phyloP scores from a whole-genome alignment of 2,329 filamentous ascomycete species.

The Venturia nashicola region DNA sequence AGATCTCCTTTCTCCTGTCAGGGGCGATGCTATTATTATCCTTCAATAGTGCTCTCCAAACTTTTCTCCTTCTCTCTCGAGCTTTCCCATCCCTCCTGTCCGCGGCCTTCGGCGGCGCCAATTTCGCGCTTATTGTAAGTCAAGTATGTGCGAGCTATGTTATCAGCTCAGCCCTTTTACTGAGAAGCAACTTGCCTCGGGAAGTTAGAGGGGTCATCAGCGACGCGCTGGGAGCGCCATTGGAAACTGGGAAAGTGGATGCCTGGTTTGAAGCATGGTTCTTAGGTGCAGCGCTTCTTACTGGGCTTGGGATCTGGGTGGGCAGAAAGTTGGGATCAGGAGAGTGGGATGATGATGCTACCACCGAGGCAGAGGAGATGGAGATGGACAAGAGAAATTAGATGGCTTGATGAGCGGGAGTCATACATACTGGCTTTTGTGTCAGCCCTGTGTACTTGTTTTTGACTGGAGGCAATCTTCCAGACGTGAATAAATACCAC shows the following conservation, averaged over 20 bases:
- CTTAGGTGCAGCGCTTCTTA: conserved; percentile 52
- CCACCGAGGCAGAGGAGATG: conserved; percentile 34
- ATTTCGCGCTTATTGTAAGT: conserved; percentile 60
- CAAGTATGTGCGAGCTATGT: conserved; percentile 80
- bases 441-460: not conserved
- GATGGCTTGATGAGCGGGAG: not conserved
- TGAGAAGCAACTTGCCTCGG: conserved; percentile 64
- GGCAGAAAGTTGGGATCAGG: conserved; percentile 46
- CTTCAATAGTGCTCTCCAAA: conserved; percentile 75
- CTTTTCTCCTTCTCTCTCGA: conserved; percentile 67
- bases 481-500: too few species aligned
- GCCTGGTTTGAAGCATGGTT: conserved; percentile 87
- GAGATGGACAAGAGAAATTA: conserved; percentile 27
- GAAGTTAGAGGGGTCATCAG: conserved; percentile 68
- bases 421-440: not conserved
- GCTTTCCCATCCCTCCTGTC: conserved; percentile 61
- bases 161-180: conserved; percentile 63
- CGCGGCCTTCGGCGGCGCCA: conserved; percentile 36
- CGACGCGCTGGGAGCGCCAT: conserved; percentile 63
- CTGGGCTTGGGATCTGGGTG: conserved; percentile 60
- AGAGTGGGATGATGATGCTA: conserved; percentile 22
- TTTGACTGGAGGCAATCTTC: not conserved
- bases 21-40: conserved; percentile 73
- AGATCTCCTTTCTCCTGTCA: conserved; percentile 72
- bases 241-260: conserved; percentile 62